Percentiles rank a stretch among this genome's conserved stretches.
Evolutionary conservation across 2,329 filamentous ascomycete genomes (phyloP).

Genomic region (Aspergillus sp.): DNA sequence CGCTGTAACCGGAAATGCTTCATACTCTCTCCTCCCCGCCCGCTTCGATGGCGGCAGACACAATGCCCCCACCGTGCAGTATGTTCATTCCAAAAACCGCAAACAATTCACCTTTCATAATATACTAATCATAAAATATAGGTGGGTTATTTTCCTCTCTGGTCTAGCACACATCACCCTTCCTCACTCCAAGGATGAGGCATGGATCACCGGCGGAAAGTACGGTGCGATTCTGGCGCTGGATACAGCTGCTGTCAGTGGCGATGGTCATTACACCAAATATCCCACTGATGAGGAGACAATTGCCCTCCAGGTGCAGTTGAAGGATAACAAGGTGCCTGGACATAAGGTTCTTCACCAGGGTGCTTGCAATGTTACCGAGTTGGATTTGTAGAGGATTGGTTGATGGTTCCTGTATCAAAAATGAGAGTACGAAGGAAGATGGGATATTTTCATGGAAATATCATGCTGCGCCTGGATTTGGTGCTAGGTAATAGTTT

Average conservation of each 20-base stretch:
- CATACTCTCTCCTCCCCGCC: conserved; percentile 35
- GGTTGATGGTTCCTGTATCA: no score
- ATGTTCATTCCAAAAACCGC: conserved; percentile 11
- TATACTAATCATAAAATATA: conserved; percentile 3
- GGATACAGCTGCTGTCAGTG: conserved; percentile 39
- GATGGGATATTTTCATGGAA: no score
- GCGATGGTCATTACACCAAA: conserved; percentile 36
- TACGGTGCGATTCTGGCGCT: conserved; percentile 40
- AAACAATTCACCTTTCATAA: not conserved
- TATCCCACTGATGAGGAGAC: conserved; percentile 39
- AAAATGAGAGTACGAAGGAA: no score
- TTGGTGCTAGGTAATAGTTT: no score
- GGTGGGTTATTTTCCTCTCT: conserved; percentile 35
- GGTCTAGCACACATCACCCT: conserved; percentile 41
- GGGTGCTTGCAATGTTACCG: conserved; percentile 32
- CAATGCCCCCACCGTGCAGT: conserved; percentile 41
- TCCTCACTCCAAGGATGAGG: conserved; percentile 33
- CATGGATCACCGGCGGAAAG: conserved; percentile 36
- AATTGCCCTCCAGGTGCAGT: conserved; percentile 33
- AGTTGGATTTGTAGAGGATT: conserved; percentile 4
- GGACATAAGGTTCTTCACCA: conserved; percentile 36
- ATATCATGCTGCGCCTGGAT: no score
- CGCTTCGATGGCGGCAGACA: conserved; percentile 38
- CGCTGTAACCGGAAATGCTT: conserved; percentile 21
- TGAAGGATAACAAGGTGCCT: conserved; percentile 29